Base-by-base conservation (phyloP, 371 early-diverging fungal genomes). In the Mycotypha africana region DNA sequence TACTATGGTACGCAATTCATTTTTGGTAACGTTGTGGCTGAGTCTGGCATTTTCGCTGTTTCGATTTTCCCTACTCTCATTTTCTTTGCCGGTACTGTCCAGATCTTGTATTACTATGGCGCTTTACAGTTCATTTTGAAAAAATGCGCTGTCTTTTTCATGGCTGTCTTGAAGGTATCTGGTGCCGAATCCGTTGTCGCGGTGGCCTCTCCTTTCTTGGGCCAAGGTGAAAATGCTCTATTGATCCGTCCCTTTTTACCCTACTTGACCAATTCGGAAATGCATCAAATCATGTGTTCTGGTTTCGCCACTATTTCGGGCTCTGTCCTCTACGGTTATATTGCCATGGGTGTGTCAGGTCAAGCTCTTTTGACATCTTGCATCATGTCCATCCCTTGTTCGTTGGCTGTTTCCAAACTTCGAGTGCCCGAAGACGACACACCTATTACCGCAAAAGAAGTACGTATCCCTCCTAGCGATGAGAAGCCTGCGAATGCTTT, bases 341-440 rank as follows among this genome's bases (percentile, higher is more conserved):
- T 86, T 53, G 60, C 76, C 3, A 67, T 88, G 63, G 85, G 85
- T 34, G 81, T 84, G 2, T 70, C 78, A 41, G 73, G 85, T 19
- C 67, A 79, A 31, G 76, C 82, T 24, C 54, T 89, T 9, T 69
- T 89, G 56, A 91, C 93, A 1, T 81, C 89, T 3, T 93, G 92
- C 60, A 76, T 93, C 76, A 93, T 93, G 93, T 94, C 95, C 12
- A 84, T 92, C 35, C 95, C 95, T 1, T 86, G 90, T 60, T 85
- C 90, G 4, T 61, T 94, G 26, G 83, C 89, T 20, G 75, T 94
- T 35, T 88, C 90, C n/a, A 64, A 64, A 45, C 60, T 93, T 45
- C 81, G 90, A 30, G 78, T 76, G 53, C 93, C 93, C 1, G 93
- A 93, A 61, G 78, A 68, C 17, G 89, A 87, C 43, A 78, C 74